Evolutionary conservation across 306 rosid species (phyloP).

Genomic region (Citrullus amarus): DNA sequence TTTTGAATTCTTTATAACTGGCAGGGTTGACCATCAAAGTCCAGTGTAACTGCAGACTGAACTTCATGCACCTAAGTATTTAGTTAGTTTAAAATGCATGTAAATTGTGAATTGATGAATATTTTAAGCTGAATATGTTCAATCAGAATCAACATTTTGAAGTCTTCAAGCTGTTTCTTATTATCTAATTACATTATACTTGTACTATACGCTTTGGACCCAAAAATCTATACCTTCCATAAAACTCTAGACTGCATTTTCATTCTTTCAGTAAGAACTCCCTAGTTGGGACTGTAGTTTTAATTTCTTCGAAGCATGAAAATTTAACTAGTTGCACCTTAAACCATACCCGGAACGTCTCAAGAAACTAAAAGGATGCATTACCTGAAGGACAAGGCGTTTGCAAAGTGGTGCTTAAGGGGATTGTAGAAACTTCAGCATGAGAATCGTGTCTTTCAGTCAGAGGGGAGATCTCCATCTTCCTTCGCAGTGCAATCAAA

Average conservation of each 20-base stretch:
- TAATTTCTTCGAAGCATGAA: not conserved
- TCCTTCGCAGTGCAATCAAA: conserved; percentile 45
- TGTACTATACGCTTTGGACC: not conserved
- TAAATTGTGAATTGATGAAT: not conserved
- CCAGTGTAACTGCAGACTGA: not conserved
- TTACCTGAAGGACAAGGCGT: not conserved
- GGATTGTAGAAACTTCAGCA: not conserved
- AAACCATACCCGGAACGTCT: not conserved
- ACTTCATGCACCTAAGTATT: not conserved
- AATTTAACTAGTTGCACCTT: not conserved
- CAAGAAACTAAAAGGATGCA: not conserved
- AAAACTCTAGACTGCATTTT: not conserved
- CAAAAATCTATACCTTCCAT: not conserved
- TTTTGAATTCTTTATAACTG: not conserved
- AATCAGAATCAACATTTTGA: not conserved
- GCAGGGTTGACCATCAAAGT: not conserved
- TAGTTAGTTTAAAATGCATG: not conserved
- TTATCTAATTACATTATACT: not conserved
- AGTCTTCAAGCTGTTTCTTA: not conserved
- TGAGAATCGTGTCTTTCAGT: not conserved
- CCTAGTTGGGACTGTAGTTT: not conserved
- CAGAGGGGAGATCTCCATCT: conserved; percentile 37
- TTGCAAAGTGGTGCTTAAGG: not conserved
- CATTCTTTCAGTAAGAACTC: not conserved
- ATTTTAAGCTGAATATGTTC: not conserved